phyloP scores from a whole-genome alignment of 2,329 filamentous ascomycete genomes.

The Leptosphaerulina australis region DNA sequence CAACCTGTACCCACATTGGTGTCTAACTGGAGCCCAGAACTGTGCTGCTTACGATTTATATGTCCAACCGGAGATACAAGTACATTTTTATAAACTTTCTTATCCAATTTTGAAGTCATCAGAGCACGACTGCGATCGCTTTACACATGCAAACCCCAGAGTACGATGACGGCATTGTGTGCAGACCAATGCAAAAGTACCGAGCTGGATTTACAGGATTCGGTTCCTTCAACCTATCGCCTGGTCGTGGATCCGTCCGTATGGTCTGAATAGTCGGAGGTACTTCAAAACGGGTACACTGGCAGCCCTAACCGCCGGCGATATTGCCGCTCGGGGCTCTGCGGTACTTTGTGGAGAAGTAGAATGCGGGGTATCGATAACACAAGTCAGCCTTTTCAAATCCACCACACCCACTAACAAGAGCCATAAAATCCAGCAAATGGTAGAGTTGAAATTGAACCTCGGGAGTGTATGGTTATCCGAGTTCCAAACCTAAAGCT shows the following conservation, averaged over 20 bases:
- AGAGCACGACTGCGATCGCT: background rate
- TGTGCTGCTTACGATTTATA: conserved; percentile 5
- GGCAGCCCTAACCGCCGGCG: conserved; percentile 9
- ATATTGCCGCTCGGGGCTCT: conserved; percentile 11
- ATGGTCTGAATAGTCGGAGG: conserved; percentile 8
- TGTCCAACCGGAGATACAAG: background rate
- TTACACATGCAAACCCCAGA: background rate
- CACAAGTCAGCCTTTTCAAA: conserved; percentile 8
- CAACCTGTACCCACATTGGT: conserved; percentile 12
- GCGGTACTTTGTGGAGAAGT: conserved; percentile 10
- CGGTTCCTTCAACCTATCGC: conserved; percentile 7
- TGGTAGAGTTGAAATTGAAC: background rate
- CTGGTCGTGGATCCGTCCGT: background rate
- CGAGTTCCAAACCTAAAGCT: background rate
- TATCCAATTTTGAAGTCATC: background rate
- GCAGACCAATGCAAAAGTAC: conserved; percentile 13
- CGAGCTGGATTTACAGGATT: conserved; percentile 7
- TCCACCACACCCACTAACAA: conserved; percentile 8
- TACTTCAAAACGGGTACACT: conserved; percentile 15
- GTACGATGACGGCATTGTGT: conserved; percentile 4
- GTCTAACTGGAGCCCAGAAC: background rate
- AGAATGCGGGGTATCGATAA: conserved; percentile 19
- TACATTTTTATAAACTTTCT: background rate
- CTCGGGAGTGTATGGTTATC: conserved; percentile 9
- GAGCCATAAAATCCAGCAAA: conserved; percentile 1